Conservation (phyloP, 177 flowering plant species). For the Telopea speciosissima region DNA sequence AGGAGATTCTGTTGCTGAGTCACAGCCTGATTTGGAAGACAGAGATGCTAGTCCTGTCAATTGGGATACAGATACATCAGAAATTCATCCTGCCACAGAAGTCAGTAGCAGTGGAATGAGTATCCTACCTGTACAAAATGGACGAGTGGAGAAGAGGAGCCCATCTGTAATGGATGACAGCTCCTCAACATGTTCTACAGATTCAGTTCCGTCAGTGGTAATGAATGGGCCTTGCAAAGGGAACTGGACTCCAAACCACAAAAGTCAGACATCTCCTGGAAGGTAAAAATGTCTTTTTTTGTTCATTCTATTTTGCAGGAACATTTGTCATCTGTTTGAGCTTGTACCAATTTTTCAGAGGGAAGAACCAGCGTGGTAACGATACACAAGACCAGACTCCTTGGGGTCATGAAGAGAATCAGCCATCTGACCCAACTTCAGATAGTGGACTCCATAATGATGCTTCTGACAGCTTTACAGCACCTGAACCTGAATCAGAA, state of each 20-base stretch:
- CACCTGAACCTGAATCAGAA: conserved; percentile 42
- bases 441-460: conserved; percentile 32
- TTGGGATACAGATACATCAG: conserved; percentile 90
- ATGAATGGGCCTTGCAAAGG: conserved; percentile 55
- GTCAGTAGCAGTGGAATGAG: conserved; percentile 43
- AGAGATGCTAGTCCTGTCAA: conserved; percentile 67
- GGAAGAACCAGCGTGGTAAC: conserved; percentile 44
- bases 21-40: conserved; percentile 77
- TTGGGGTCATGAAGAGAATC: conserved; percentile 42
- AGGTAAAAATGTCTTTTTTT: conserved; percentile 36
- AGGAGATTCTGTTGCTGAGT: conserved; percentile 52
- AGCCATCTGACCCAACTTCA: conserved; percentile 28
- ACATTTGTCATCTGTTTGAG: conserved; percentile 7
- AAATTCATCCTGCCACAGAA: conserved; percentile 58
- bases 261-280: conserved; percentile 47
- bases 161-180: conserved; percentile 78
- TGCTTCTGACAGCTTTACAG: conserved; percentile 34
- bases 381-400: conserved; percentile 26
- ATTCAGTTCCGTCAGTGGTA: conserved; percentile 79
- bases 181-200: conserved; percentile 95
- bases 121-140: conserved; percentile 55
- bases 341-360: conserved; percentile 36
- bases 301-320: not conserved
- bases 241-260: conserved; percentile 32
- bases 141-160: conserved; percentile 47